Base-by-base conservation (phyloP, 192 early-diverging fungal genomes). In the Umbelopsis ramanniana region DNA sequence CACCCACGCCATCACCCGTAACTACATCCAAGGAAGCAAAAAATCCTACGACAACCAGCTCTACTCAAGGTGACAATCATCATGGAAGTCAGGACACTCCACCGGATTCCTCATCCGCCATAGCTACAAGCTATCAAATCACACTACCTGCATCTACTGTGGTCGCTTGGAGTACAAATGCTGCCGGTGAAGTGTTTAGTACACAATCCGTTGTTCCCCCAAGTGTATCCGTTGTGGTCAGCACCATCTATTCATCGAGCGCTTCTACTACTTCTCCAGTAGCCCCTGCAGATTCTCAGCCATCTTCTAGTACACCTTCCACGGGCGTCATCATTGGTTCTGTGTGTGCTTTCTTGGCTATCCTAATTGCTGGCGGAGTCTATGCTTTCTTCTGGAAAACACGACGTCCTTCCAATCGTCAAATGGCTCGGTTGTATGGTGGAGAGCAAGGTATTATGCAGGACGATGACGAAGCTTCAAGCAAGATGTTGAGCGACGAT, bases 331-430 rank as follows among this genome's bases (percentile, higher is more conserved):
- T 70, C 38, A 45, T 54, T 17, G 69, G 69, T 52, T 70, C 69
- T 15, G 50, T 70, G 23, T 50, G 50, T 33, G 69, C 69, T 53
- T 68, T 68, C 67, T 68, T 68, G 29, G 45, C 67, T 11, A 52
- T 68, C 10, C 35, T 50, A 29, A 68, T 68, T 11, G 33, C 29
- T 6, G 69, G 69, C 24, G 69, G 50, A 22, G 53, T 70, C 19
- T 70, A 70, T 70, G 69, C 69, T 12, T 70, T 70, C 47, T 70
- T 70, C 37, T 70, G 69, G 69, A 70, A 70, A 52, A 70, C 69
- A 8, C 69, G 69, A 8, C 69, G 69, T 17, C 69, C 69, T 3
- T 70, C 69, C 22, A 40, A 24, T 11, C 46, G 69, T 9, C 69
- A 70, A 52, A 70, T 29, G 47, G 53, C 37, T 50, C 47, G 69